A percentile compares a stretch with the other conserved stretches of the same genome.
These are phyloP conservation scores for Auricularia cornea DNA, from an alignment of 768 basidiomycete species.

Conservation along the genomic window DNA sequence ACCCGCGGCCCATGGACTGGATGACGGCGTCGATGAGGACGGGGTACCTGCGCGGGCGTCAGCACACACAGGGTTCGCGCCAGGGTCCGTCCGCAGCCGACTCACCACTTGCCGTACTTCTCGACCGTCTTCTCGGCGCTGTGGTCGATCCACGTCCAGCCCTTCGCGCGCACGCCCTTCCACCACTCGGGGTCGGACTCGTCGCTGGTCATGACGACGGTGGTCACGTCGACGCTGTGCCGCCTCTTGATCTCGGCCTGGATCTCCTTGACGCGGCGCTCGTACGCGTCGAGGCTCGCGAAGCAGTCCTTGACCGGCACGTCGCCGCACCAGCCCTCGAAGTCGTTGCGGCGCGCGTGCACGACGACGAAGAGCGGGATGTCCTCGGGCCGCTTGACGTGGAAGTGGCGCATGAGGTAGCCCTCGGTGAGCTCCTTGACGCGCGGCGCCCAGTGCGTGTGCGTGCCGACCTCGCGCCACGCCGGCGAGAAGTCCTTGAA, in stretches of 20 bases:
- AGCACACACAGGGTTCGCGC: background rate
- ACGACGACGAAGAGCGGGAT: slow-evolving; percentile 53
- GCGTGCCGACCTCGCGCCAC: slow-evolving; percentile 46
- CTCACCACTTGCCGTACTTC: slow-evolving; percentile 42
- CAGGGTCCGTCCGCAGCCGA: background rate
- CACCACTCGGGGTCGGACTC: slow-evolving; percentile 52
- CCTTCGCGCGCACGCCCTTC: slow-evolving; percentile 39
- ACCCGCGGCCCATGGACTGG: slow-evolving; percentile 57
- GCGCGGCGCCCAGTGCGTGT: slow-evolving; percentile 41
- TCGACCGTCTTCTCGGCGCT: slow-evolving; percentile 33
- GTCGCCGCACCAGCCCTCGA: slow-evolving; percentile 37
- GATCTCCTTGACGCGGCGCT: slow-evolving; percentile 48
- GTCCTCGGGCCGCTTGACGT: slow-evolving; percentile 20
- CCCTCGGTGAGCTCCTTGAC: slow-evolving; percentile 35
- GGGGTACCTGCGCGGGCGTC: slow-evolving; percentile 45
- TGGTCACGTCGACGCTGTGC: slow-evolving; percentile 26
- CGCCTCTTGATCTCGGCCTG: slow-evolving; percentile 34
- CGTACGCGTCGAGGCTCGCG: slow-evolving; percentile 45
- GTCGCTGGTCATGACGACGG: slow-evolving; percentile 60
- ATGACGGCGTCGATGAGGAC: slow-evolving; percentile 66
- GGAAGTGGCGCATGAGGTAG: slow-evolving; percentile 29
- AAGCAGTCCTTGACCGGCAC: slow-evolving; percentile 35
- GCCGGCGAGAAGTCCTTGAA: slow-evolving; percentile 46
- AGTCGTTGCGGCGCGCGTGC: slow-evolving; percentile 51
- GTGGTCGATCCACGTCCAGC: slow-evolving; percentile 49